Base-by-base conservation (phyloP, 1,284 basidiomycete genomes). In the Cryptococcus sp. region DNA sequence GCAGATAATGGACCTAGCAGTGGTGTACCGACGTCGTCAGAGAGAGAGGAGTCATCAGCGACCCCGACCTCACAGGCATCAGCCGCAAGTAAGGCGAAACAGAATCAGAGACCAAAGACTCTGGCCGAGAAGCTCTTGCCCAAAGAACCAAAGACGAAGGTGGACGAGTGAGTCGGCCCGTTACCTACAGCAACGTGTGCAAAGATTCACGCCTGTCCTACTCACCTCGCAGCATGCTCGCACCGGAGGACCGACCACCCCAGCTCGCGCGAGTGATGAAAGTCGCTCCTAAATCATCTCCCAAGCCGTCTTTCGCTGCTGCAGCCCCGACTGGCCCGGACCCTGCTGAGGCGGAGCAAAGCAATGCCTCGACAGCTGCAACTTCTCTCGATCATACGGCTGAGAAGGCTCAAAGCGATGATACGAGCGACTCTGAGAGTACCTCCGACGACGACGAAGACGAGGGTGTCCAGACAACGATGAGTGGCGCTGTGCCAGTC, bases 191-290 rank as follows among this genome's bases (percentile, higher is more conserved):
- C 41, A 10, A 10, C 23, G 3, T 20, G 5, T 47, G n/a, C 7
- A 19, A 3, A 10, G 23, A 17, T 20, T 22, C 47, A 20, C 31
- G 19, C 19, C 42, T 47, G 15, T 1, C 23, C 42, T 23, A 31
- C 7, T 13, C 20, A 27, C 3, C 25, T 7, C 17, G 16, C 58
- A 78, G 75, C 56, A 78, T 78, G 76, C 68, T 76, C 23, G 73
- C 69, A 19, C 70, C 73, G 1, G 71, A 76, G 50, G 74, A 78
- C 49, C 66, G 68, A 45, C 65, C 75, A 3, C 62, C 67, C 3
- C 62, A 61, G 16, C 69, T 74, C 50, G 73, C 75, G 11, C 66
- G 73, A 47, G 75, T 77, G 10, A 75, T 77, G 72, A 72, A 70
- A 56, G 64, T 77, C 42, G 54, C 53, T 5, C 46, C 63, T 20